Conservation (phyloP, 2,329 filamentous ascomycete species). For the Tympanopsis confertula region DNA sequence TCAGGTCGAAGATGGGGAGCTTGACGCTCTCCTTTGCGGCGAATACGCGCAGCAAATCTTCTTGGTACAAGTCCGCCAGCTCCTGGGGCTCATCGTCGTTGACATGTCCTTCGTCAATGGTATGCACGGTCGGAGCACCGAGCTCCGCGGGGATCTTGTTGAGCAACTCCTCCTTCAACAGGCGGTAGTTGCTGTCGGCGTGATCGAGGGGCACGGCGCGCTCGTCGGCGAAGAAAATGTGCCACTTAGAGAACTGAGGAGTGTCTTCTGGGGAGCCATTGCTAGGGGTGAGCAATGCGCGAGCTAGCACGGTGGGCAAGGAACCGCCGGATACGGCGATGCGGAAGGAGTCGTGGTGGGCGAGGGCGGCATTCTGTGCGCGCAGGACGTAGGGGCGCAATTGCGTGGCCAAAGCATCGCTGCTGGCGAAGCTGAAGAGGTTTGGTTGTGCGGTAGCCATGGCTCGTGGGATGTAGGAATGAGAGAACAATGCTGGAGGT, state of each 20-base stretch:
- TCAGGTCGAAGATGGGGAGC: conserved; percentile 59
- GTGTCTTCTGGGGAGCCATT: conserved; percentile 5
- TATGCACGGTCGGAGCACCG: conserved; percentile 6
- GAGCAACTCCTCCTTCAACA: conserved; percentile 51
- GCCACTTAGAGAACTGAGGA: conserved; percentile 41
- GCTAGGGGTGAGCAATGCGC: conserved; percentile 37
- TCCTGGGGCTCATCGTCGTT: conserved; percentile 49
- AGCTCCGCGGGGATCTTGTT: conserved; percentile 44
- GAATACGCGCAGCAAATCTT: conserved; percentile 53
- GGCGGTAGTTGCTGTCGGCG: conserved; percentile 55
- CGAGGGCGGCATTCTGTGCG: conserved; percentile 44
- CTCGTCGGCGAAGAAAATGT: conserved; percentile 63
- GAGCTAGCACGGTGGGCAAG: conserved; percentile 48
- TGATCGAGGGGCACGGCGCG: conserved; percentile 56
- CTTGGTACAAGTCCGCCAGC: conserved; percentile 61
- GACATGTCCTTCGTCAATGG: conserved; percentile 28
- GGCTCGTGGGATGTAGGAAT: too few relatives aligned
- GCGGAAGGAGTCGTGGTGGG: conserved; percentile 47
- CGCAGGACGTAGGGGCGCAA: conserved; percentile 49
- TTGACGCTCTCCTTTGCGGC: conserved; percentile 61
- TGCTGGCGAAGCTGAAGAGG: conserved; percentile 46
- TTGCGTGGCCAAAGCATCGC: conserved; percentile 39
- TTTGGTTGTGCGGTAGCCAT: background rate
- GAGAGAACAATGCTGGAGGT: too few relatives aligned
- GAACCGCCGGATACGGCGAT: conserved; percentile 58